Percentiles rank a stretch among this genome's conserved stretches.
Conservation (phyloP, 768 basidiomycete species). For the Lentinula raphanica region DNA sequence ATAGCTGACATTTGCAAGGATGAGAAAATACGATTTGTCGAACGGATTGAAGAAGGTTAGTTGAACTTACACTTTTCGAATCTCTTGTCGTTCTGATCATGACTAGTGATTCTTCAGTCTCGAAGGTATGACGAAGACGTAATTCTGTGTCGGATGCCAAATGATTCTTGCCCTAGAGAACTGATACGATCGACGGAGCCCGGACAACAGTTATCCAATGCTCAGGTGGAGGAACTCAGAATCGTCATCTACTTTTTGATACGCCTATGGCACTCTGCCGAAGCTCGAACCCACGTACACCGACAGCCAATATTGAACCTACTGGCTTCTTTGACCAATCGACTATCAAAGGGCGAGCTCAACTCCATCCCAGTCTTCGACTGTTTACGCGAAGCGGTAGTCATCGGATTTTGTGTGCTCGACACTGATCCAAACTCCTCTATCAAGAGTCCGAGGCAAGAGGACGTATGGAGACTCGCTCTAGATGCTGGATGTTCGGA, state of each 20-base stretch:
- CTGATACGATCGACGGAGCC: background rate
- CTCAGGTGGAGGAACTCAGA: constrained; percentile 3
- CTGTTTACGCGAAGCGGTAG: constrained; percentile 28
- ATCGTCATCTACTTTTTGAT: constrained; percentile 25
- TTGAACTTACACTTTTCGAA: background rate
- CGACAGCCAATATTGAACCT: constrained; percentile 18
- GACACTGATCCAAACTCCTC: constrained; percentile 12
- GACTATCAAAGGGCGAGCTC: constrained; percentile 9
- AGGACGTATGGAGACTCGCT: constrained; percentile 33
- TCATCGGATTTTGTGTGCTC: constrained; percentile 29
- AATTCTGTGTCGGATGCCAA: background rate
- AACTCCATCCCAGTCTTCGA: background rate
- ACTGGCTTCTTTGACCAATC: constrained; percentile 16
- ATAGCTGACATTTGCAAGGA: constrained; percentile 17
- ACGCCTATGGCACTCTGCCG: constrained; percentile 26
- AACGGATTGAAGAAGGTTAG: constrained; percentile 29
- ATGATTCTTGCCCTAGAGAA: background rate
- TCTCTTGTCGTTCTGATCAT: background rate
- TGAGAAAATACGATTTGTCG: constrained; percentile 17
- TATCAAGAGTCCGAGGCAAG: constrained; percentile 21
- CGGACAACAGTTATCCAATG: constrained; percentile 3
- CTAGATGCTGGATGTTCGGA: constrained; percentile 21
- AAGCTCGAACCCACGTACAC: constrained; percentile 14
- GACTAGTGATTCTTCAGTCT: constrained; percentile 6
- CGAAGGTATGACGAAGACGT: background rate